These are phyloP conservation scores for Apium graveolens DNA, from an alignment of 129 eudicot species.

Conservation along the genomic window DNA sequence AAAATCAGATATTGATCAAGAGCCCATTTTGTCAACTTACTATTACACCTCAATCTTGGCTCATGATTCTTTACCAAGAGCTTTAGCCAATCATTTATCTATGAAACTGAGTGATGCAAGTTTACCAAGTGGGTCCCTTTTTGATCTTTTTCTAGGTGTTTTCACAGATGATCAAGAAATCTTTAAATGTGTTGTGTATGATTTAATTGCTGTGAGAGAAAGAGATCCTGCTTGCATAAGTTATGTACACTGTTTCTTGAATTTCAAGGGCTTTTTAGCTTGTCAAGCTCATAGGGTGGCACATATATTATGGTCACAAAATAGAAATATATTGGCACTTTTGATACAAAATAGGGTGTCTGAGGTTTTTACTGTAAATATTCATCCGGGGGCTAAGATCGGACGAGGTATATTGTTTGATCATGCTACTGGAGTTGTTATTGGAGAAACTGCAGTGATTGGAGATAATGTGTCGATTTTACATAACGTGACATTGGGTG, in stretches of 20 bases:
- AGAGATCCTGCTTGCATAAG: conserved; percentile 90
- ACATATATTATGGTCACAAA: conserved; percentile 61
- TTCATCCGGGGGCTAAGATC: conserved; percentile 85
- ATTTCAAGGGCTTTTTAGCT: conserved; percentile 80
- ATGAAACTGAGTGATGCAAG: conserved; percentile 47
- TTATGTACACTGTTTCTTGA: conserved; percentile 79
- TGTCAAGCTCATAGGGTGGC: conserved; percentile 80
- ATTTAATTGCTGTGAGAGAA: conserved; percentile 68
- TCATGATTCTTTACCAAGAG: conserved; percentile 47
- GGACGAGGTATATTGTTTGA: conserved; percentile 82
- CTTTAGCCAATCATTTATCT: conserved; percentile 62
- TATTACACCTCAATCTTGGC: conserved; percentile 47
- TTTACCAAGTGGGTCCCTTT: conserved; percentile 46
- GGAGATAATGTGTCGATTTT: conserved; percentile 81
- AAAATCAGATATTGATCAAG: conserved; percentile 43
- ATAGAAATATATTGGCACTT: conserved; percentile 55
- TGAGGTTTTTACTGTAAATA: conserved; percentile 79
- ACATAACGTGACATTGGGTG: conserved; percentile 93
- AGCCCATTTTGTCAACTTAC: conserved; percentile 64
- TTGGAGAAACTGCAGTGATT: conserved; percentile 85
- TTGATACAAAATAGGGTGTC: conserved; percentile 81
- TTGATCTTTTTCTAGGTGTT: conserved; percentile 59
- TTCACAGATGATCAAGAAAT: conserved; percentile 55
- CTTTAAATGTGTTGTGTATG: conserved; percentile 34
- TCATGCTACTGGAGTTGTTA: conserved; percentile 87